Conservation (phyloP, 2,329 filamentous ascomycete species). For the Fusarium euwallaceae region DNA sequence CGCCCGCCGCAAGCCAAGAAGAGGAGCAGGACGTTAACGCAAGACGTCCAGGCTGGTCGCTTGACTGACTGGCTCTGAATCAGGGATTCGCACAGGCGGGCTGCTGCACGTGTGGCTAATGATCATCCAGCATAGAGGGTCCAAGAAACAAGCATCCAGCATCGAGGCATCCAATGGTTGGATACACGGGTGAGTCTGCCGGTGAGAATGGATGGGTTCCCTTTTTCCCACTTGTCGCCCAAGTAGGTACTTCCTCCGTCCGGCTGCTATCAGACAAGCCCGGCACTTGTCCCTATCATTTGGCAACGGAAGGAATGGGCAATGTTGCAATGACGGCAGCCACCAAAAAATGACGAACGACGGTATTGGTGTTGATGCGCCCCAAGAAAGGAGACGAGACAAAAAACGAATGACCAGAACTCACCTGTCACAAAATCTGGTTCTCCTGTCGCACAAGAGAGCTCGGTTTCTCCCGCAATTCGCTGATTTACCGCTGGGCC, state of each 20-base stretch:
- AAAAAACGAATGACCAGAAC: slow-evolving; percentile 32
- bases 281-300: slow-evolving; percentile 6
- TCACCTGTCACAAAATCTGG: slow-evolving; percentile 38
- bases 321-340: slow-evolving; percentile 16
- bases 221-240: slow-evolving; percentile 6
- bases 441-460: slow-evolving; percentile 20
- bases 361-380: slow-evolving; percentile 19
- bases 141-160: slow-evolving; percentile 20
- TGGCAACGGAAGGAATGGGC: slow-evolving; percentile 9
- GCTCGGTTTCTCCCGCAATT: neutral
- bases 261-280: neutral
- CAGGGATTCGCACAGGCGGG: slow-evolving; percentile 35
- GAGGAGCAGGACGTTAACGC: slow-evolving; percentile 18
- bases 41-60: slow-evolving; percentile 29
- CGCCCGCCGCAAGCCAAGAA: slow-evolving; percentile 17
- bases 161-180: slow-evolving; percentile 12
- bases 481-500: neutral
- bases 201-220: neutral
- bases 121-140: slow-evolving; percentile 24
- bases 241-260: neutral
- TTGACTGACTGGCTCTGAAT: slow-evolving; percentile 25
- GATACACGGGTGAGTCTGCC: slow-evolving; percentile 4
- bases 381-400: slow-evolving; percentile 18
- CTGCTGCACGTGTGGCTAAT: slow-evolving; percentile 39
- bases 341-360: slow-evolving; percentile 7